phyloP scores from a whole-genome alignment of 306 rosid genomes.

The Carpinus fangiana region DNA sequence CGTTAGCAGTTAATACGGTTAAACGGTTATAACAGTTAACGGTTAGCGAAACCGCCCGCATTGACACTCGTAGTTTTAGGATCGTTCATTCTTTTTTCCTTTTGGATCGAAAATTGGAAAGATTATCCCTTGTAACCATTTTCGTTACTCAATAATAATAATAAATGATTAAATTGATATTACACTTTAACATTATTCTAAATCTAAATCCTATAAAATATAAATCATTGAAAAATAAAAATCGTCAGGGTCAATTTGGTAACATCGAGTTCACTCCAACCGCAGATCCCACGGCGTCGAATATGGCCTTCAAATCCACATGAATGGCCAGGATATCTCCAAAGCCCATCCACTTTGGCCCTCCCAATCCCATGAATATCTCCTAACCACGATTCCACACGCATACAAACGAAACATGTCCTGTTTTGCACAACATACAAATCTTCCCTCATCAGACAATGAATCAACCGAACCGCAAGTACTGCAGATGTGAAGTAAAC shows the following conservation, averaged over 20 bases:
- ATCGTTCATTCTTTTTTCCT: too few relatives aligned
- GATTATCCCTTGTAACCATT: too few relatives aligned
- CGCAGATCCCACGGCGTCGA: background rate
- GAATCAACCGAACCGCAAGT: background rate
- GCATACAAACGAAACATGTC: background rate
- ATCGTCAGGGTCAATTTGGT: background rate
- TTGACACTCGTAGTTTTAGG: too few relatives aligned
- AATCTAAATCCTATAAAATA: too few relatives aligned
- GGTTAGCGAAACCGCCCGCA: too few relatives aligned
- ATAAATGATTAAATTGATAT: too few relatives aligned
- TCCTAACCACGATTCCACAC: background rate
- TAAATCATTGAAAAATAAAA: background rate
- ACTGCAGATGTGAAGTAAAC: constrained; percentile 14
- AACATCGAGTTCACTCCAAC: background rate
- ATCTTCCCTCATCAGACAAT: constrained; percentile 1
- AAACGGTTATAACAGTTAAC: too few relatives aligned
- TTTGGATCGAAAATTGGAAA: too few relatives aligned
- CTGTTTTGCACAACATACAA: background rate
- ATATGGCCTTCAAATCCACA: background rate
- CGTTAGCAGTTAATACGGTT: too few relatives aligned
- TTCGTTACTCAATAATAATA: too few relatives aligned
- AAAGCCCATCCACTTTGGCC: too few relatives aligned
- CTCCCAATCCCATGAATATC: background rate
- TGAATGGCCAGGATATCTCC: constrained; percentile 3
- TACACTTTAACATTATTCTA: too few relatives aligned